These are phyloP conservation scores for Botrytis cinerea DNA, from an alignment of 2,329 filamentous ascomycete species.

Conservation along the genomic window DNA sequence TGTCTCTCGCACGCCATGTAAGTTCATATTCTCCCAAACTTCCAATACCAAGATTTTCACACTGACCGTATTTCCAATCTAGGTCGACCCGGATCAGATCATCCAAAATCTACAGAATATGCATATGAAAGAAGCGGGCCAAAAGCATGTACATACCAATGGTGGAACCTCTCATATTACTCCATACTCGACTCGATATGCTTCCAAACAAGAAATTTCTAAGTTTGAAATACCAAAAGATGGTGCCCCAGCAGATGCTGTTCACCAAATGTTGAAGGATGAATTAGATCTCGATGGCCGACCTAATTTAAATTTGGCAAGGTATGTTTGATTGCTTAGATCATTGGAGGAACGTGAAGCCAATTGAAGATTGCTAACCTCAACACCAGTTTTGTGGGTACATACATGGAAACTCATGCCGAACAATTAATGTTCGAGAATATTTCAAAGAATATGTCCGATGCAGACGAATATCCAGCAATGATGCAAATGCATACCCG, in stretches of 20 bases:
- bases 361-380: constrained; percentile 18
- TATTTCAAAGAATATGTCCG: constrained; percentile 70
- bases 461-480: constrained; percentile 66
- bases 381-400: constrained; percentile 61
- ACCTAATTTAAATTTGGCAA: constrained; percentile 68
- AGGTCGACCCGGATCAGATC: constrained; percentile 59
- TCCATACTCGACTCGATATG: constrained; percentile 59
- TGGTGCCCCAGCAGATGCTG: constrained; percentile 61
- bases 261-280: constrained; percentile 65
- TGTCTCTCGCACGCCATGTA: constrained; percentile 54
- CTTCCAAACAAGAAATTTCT: constrained; percentile 55
- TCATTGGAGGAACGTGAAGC: background rate
- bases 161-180: constrained; percentile 54
- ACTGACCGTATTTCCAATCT: constrained; percentile 29
- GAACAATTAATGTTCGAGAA: constrained; percentile 67
- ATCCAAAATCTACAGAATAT: constrained; percentile 53
- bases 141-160: constrained; percentile 43
- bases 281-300: constrained; percentile 65
- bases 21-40: constrained; percentile 23
- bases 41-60: background rate
- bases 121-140: constrained; percentile 44
- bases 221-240: constrained; percentile 60
- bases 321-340: constrained; percentile 39
- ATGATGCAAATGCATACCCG: constrained; percentile 63
- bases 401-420: constrained; percentile 70